These are phyloP conservation scores for Mesembryanthemum crystallinum DNA, from an alignment of 148 eudicot species.

Conservation along the genomic window DNA sequence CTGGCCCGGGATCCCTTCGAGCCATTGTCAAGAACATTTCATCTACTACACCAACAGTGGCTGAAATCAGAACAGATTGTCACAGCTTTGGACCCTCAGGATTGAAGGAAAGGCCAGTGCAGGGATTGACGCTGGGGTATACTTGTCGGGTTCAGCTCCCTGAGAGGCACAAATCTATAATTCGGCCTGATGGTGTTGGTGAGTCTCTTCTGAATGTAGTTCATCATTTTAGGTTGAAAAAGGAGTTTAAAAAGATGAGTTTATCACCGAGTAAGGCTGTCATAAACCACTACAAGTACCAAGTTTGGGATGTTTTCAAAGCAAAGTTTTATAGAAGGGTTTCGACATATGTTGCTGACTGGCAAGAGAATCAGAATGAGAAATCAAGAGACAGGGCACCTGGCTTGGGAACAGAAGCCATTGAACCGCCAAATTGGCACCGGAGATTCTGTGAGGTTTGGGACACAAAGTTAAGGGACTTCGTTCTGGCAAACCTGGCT, in stretches of 20 bases:
- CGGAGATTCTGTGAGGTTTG: constrained; percentile 76
- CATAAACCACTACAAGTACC: constrained; percentile 91
- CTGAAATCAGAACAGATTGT: constrained; percentile 81
- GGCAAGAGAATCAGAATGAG: constrained; percentile 83
- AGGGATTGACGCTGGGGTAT: constrained; percentile 77
- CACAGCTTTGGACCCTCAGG: constrained; percentile 96
- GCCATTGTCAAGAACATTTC: constrained; percentile 51
- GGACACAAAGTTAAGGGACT: constrained; percentile 85
- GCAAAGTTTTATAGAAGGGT: constrained; percentile 85
- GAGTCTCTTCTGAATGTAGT: constrained; percentile 69
- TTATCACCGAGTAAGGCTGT: constrained; percentile 47
- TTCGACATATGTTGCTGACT: constrained; percentile 89
- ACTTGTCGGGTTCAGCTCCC: constrained; percentile 82
- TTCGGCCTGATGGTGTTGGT: constrained; percentile 70
- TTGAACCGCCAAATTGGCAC: constrained; percentile 76
- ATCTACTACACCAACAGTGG: constrained; percentile 36
- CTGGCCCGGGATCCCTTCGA: constrained; percentile 45
- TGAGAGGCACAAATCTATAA: constrained; percentile 91
- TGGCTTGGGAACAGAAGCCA: constrained; percentile 86
- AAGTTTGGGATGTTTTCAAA: constrained; percentile 84
- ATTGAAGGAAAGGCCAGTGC: constrained; percentile 43
- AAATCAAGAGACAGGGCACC: constrained; percentile 91
- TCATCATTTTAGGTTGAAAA: constrained; percentile 75
- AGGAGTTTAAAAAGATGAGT: constrained; percentile 49
- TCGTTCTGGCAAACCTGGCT: constrained; percentile 62